A percentile compares a stretch with the other conserved stretches of the same genome.
phyloP scores from a whole-genome alignment of 208 protist genomes.

The Acanthamoeba royreba region DNA sequence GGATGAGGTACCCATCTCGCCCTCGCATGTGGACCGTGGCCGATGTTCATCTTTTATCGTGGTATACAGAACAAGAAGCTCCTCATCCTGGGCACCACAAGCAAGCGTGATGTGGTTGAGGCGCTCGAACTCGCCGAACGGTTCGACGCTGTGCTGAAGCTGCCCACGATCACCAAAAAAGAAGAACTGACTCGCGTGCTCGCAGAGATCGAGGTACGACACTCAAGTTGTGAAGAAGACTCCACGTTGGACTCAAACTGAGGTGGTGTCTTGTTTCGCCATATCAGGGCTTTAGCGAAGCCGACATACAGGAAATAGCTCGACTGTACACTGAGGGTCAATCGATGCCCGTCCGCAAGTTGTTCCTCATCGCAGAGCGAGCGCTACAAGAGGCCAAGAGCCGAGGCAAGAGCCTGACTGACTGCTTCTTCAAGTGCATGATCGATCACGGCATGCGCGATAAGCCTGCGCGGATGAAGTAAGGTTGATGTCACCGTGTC shows the following conservation, averaged over 20 bases:
- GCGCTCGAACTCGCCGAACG: conserved; percentile 87
- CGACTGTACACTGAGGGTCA: neutral
- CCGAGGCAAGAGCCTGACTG: neutral
- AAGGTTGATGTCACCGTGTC: too few relatives aligned
- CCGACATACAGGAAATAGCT: neutral
- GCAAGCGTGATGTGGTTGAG: conserved; percentile 84
- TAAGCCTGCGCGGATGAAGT: too few relatives aligned
- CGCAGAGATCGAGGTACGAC: neutral
- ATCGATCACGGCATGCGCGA: neutral
- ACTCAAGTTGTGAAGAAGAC: neutral
- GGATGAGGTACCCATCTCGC: neutral
- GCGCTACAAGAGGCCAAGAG: neutral
- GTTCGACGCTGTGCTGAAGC: conserved; percentile 70
- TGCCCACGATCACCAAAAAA: conserved; percentile 39
- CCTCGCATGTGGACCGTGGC: neutral
- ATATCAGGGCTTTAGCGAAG: neutral
- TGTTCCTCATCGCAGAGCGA: neutral
- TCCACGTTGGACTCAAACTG: neutral
- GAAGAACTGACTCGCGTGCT: conserved; percentile 20
- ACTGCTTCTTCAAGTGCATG: conserved; percentile 24
- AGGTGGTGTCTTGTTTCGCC: neutral
- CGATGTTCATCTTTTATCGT: too few relatives aligned
- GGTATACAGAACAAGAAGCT: conserved; percentile 85
- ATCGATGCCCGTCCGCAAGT: neutral
- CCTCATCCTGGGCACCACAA: conserved; percentile 93